Conservation (phyloP, 1,284 basidiomycete species). For the Inonotus hispidus region DNA sequence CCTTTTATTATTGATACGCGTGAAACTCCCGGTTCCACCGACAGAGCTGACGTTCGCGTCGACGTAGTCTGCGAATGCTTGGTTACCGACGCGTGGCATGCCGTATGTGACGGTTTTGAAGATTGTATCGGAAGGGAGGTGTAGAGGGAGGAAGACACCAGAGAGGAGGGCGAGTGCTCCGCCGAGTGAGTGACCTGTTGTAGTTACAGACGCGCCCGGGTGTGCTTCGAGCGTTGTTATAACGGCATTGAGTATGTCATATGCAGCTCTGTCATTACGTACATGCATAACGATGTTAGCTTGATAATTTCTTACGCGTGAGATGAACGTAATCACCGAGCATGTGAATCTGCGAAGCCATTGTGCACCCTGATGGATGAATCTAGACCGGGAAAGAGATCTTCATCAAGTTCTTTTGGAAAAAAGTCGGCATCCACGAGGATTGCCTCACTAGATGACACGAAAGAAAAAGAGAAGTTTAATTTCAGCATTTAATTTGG, state of each 20-base stretch:
- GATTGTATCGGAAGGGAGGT: conserved; percentile 29
- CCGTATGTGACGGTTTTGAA: conserved; percentile 41
- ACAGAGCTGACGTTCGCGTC: conserved; percentile 34
- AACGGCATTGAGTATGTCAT: conserved; percentile 43
- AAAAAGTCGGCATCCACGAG: conserved; percentile 50
- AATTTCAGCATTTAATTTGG: not conserved
- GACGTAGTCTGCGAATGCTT: conserved; percentile 53
- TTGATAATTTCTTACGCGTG: not conserved
- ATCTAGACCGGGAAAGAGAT: conserved; percentile 54
- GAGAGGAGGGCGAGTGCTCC: conserved; percentile 50
- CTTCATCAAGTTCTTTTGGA: conserved; percentile 34
- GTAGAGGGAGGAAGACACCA: conserved; percentile 33
- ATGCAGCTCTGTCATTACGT: conserved; percentile 40
- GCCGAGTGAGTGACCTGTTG: conserved; percentile 52
- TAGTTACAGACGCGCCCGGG: conserved; percentile 36
- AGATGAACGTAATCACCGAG: conserved; percentile 34
- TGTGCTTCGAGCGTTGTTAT: conserved; percentile 36
- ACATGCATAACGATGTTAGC: not conserved
- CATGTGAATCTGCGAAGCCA: conserved; percentile 52
- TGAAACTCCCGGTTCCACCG: conserved; percentile 25
- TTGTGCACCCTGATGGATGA: conserved; percentile 45
- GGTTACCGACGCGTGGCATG: conserved; percentile 62
- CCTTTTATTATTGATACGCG: conserved; percentile 29
- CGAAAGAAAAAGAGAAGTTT: not conserved
- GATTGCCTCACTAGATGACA: conserved; percentile 31